phyloP scores from a whole-genome alignment of 352 stramenopile species.

The Phytophthora fragariaefolia region DNA sequence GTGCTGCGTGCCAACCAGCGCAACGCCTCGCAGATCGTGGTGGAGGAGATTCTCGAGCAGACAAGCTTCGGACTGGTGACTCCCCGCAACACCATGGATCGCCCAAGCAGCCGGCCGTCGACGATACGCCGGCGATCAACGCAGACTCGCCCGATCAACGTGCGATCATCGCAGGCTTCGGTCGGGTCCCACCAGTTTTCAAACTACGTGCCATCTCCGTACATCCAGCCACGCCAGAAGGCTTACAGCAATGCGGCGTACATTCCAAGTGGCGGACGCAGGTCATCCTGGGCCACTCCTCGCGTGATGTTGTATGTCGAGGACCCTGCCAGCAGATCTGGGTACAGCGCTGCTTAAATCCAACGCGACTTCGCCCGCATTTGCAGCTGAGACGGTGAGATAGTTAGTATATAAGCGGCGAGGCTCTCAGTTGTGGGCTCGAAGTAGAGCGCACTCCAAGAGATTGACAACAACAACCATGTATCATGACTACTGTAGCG shows the following conservation, averaged over 20 bases:
- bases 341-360: slow-evolving; percentile 26
- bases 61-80: slow-evolving; percentile 35
- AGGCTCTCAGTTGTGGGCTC: slow-evolving; percentile 6
- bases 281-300: slow-evolving; percentile 32
- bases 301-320: slow-evolving; percentile 41
- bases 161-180: slow-evolving; percentile 15
- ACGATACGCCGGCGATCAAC: slow-evolving; percentile 35
- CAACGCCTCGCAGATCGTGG: slow-evolving; percentile 45
- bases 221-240: slow-evolving; percentile 36
- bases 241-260: slow-evolving; percentile 33
- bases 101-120: slow-evolving; percentile 23
- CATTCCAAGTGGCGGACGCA: slow-evolving; percentile 13
- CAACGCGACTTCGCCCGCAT: not conserved
- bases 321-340: slow-evolving; percentile 24
- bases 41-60: slow-evolving; percentile 47
- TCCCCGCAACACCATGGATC: slow-evolving; percentile 17
- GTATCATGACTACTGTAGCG: slow-evolving; percentile 20
- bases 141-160: slow-evolving; percentile 29
- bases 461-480: slow-evolving; percentile 23
- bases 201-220: slow-evolving; percentile 32
- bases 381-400: slow-evolving; percentile 10
- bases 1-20: slow-evolving; percentile 50
- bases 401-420: slow-evolving; percentile 24
- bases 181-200: slow-evolving; percentile 24
- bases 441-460: slow-evolving; percentile 20